These are phyloP conservation scores for Davidsoniella virescens DNA, from an alignment of 2,329 filamentous ascomycete species.

Conservation along the genomic window DNA sequence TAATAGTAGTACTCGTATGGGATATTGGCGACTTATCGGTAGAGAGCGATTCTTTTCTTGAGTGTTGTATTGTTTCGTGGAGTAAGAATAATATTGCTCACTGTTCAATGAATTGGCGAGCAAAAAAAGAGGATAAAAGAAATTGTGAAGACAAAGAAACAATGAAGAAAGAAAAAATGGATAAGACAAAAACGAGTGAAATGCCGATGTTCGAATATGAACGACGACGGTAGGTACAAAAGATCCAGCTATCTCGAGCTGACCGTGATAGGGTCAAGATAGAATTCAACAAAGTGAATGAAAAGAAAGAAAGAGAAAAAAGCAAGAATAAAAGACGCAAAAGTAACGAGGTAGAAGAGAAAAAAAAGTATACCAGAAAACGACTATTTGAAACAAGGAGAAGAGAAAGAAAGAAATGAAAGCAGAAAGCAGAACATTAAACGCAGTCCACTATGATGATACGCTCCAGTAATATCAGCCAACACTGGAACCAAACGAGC, in stretches of 20 bases:
- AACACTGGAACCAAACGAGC: background rate
- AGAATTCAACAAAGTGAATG: constrained; percentile 9
- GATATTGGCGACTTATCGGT: no score
- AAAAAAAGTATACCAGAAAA: background rate
- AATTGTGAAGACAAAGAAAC: background rate
- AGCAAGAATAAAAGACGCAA: constrained; percentile 17
- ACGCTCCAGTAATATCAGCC: constrained; percentile 1
- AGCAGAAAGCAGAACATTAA: constrained; percentile 14
- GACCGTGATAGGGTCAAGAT: background rate
- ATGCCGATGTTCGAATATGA: constrained; percentile 15
- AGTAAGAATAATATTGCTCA: no score
- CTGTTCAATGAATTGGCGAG: no score
- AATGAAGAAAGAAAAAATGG: background rate
- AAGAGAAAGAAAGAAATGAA: constrained; percentile 17
- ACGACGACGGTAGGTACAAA: constrained; percentile 24
- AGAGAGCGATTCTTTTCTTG: no score
- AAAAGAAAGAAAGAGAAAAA: constrained; percentile 15
- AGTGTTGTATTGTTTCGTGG: no score
- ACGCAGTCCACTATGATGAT: background rate
- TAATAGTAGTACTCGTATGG: no score
- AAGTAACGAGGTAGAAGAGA: constrained; percentile 14
- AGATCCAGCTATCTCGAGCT: constrained; percentile 28
- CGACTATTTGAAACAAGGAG: constrained; percentile 9
- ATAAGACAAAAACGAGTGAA: background rate
- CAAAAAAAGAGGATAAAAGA: no score